A percentile compares a stretch with the other conserved stretches of the same genome.
These are phyloP conservation scores for Boletus rufocinnamomeus DNA, from an alignment of 768 basidiomycete genomes.

Conservation along the genomic window DNA sequence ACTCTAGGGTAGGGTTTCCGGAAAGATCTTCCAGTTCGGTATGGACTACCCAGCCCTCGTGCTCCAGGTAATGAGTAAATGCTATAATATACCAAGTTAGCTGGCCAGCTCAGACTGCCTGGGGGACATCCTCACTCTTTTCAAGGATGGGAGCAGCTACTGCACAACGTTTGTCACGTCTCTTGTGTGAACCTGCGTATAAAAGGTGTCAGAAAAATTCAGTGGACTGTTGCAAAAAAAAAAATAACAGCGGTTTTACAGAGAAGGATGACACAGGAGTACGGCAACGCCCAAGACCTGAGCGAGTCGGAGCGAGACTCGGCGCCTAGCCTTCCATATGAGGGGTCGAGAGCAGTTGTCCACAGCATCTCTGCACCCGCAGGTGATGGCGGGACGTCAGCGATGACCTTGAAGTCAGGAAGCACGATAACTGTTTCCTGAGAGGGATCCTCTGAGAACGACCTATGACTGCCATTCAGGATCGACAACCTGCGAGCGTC, in stretches of 20 bases:
- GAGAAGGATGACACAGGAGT: constrained; percentile 84
- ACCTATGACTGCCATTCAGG: constrained; percentile 81
- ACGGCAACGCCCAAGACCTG: constrained; percentile 82
- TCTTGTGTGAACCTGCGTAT: constrained; percentile 83
- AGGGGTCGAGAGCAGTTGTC: constrained; percentile 61
- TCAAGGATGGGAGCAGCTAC: constrained; percentile 85
- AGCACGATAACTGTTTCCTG: constrained; percentile 84
- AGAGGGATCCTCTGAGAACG: constrained; percentile 58
- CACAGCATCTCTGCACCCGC: constrained; percentile 74
- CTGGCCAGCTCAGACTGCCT: constrained; percentile 17
- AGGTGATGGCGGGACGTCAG: constrained; percentile 62
- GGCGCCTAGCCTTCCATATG: constrained; percentile 49
- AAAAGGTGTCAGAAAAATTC: constrained; percentile 3
- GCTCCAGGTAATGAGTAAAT: constrained; percentile 62
- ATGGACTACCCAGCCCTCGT: constrained; percentile 73
- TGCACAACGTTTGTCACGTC: constrained; percentile 87
- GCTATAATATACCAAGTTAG: constrained; percentile 39
- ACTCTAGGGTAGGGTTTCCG: constrained; percentile 32
- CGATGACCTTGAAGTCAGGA: constrained; percentile 87
- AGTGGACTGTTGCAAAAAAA: background rate
- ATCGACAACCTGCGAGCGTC: constrained; percentile 64
- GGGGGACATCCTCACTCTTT: constrained; percentile 49
- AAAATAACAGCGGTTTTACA: constrained; percentile 52
- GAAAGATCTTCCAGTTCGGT: constrained; percentile 67
- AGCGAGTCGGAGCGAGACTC: constrained; percentile 47